Base-by-base conservation (phyloP, 75 land plant genomes). In the Chamaecyparis obtusa region DNA sequence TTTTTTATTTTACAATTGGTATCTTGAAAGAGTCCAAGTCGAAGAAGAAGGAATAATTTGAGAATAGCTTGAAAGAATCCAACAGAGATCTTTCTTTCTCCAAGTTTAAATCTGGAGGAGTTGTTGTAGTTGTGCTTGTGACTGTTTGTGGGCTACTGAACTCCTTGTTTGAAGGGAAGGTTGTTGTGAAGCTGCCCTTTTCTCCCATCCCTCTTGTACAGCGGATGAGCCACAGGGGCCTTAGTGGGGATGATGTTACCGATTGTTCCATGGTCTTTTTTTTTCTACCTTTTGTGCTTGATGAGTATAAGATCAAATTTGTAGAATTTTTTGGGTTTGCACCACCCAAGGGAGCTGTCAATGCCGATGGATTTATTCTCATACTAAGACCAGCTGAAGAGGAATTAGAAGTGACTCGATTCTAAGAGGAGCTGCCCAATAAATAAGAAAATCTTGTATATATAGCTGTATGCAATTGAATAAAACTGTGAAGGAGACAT, bases 251-350 rank as follows among this genome's bases (percentile, higher is more conserved):
- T 33, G 98, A 96, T 86, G 85, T 91, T 74, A 96, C 98, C 67
- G 97, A 96, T 74, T 96, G 98, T 86, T 89, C 98, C 79, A 96
- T 96, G 98, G 95, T 92, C 56, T n/a, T n/a, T n/a, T n/a, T 96
- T 96, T 37, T 76, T 96, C 39, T 96, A 96, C 87, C 92, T 95
- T 83, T 88, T 96, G 43, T 96, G 97, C 87, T 95, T 95, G 17
- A 92, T 96, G 21, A 96, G 98, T 83, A 95, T 96, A 46, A 57
- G 98, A 56, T 93, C 96, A 57, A 96, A 96, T 89, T 84, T 96
- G 74, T 97, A 96, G 95, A 96, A 95, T 89, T 93, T 84, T 85
- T 96, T 27, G 98, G 98, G 88, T 95, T 96, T 77, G 87, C 98
- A 15, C 97, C 97, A 15, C 97, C 97, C 3, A 69, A 95, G 27